Conservation (phyloP, 1,284 basidiomycete species). For the Moesziomyces sp. region DNA sequence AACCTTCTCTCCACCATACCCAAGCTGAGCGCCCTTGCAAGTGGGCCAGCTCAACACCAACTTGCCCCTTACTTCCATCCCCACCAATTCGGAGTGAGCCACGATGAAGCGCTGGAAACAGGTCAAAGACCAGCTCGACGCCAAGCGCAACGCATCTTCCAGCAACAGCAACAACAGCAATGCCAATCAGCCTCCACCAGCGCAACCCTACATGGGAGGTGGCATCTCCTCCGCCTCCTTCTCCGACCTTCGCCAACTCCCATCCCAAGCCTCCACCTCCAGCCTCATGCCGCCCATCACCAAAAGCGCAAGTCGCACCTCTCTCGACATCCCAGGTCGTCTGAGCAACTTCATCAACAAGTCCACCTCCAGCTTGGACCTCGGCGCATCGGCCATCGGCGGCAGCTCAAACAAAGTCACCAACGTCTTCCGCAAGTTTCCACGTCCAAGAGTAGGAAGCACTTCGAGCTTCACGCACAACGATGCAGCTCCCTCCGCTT, state of each 20-base stretch:
- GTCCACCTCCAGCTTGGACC: slow-evolving; percentile 38
- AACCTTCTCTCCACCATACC: background rate
- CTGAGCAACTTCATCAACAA: slow-evolving; percentile 35
- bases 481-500: slow-evolving; percentile 7
- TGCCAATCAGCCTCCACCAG: background rate
- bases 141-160: slow-evolving; percentile 31
- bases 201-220: slow-evolving; percentile 29
- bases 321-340: slow-evolving; percentile 40
- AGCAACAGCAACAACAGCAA: slow-evolving; percentile 14
- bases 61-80: background rate
- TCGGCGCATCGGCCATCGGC: slow-evolving; percentile 10
- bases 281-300: slow-evolving; percentile 27
- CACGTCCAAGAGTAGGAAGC: slow-evolving; percentile 25
- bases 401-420: slow-evolving; percentile 1
- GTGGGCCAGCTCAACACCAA: background rate
- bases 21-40: background rate
- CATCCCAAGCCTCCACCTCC: slow-evolving; percentile 21
- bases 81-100: background rate
- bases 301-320: slow-evolving; percentile 39
- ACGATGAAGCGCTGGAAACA: slow-evolving; percentile 40
- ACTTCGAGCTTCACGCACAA: slow-evolving; percentile 10
- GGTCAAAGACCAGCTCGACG: slow-evolving; percentile 41
- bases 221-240: slow-evolving; percentile 42
- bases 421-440: slow-evolving; percentile 29
- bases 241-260: slow-evolving; percentile 23